Base-by-base conservation (phyloP, 768 basidiomycete species). In the Suillus alpinus region DNA sequence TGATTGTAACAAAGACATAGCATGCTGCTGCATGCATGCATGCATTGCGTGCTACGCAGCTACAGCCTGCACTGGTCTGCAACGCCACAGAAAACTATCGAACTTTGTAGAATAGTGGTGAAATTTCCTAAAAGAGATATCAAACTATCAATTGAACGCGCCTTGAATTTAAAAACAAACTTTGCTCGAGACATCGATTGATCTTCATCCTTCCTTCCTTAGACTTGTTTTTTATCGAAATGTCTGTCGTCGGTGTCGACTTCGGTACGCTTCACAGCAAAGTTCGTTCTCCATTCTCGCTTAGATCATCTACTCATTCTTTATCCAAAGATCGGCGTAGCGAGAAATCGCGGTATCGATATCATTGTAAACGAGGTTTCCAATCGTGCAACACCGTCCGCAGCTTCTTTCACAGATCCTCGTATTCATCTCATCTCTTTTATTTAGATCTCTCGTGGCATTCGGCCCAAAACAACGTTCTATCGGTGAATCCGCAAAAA, bases 281-380 rank as follows among this genome's bases (percentile, higher is more conserved):
- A 84, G 92, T 91, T 60, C 41, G 78, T 73, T 6, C 23, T 1
- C 5, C 7, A 23, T 39, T 51, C 23, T 32, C 34, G 55, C 56
- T 59, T 57, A 56, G 52, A 36, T 66, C 46, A 16, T 16, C 26
- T 14, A 12, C 44, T 20, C 23, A 36, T 41, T 39, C 39, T 53
- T 60, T 51, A 39, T 46, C 51, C 73, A 9, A 65, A 92, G 93
- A 95, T 98, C 73, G 95, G 95, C 80, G 95, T 96, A 65, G 95
- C 95, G 20, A 85, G 95, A 77, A 89, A 92, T 78, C 85, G 93
- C 71, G 96, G 96, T 67, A 96, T 99, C 80, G 96, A 99, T 83
- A 95, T 99, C 76, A 96, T 99, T 80, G 81, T 87, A 62, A 99
- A 99, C 76, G 96, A 99, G 75, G 94, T 95, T 62, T 98, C 95